Conservation (phyloP, 768 basidiomycete species). For the Nevesoporus exiguus region DNA sequence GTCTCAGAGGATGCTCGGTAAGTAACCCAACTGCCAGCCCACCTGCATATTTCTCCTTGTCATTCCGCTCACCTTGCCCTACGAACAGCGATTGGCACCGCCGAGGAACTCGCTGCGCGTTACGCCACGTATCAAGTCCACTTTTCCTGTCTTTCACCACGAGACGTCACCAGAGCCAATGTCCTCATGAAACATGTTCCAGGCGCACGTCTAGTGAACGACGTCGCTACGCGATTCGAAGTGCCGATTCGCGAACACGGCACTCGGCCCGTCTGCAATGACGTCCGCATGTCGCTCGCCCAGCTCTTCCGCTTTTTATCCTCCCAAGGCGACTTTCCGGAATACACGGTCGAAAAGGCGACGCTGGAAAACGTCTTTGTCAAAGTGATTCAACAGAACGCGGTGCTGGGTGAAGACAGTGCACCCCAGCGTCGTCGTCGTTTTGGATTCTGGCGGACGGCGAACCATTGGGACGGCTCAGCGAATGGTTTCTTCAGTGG, state of each 20-base stretch:
- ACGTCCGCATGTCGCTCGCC: slow-evolving; percentile 44
- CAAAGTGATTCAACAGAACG: slow-evolving; percentile 62
- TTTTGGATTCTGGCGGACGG: not conserved
- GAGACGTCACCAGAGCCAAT: slow-evolving; percentile 56
- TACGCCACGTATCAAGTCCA: slow-evolving; percentile 78
- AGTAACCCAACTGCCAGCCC: not conserved
- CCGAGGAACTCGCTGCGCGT: slow-evolving; percentile 56
- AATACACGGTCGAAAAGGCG: slow-evolving; percentile 70
- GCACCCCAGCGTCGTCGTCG: slow-evolving; percentile 3
- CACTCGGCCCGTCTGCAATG: not conserved
- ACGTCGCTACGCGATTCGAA: slow-evolving; percentile 74
- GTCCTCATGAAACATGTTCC: slow-evolving; percentile 60
- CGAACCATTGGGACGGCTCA: too few relatives aligned
- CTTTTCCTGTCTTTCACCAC: slow-evolving; percentile 62
- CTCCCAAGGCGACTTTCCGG: slow-evolving; percentile 49
- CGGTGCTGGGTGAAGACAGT: slow-evolving; percentile 47
- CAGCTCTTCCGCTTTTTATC: slow-evolving; percentile 57
- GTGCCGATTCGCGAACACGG: slow-evolving; percentile 45
- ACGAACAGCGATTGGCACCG: slow-evolving; percentile 59
- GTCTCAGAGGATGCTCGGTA: slow-evolving; percentile 66
- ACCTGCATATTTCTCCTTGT: not conserved
- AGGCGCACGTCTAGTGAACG: slow-evolving; percentile 62
- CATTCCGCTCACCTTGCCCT: not conserved
- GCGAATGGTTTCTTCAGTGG: too few relatives aligned
- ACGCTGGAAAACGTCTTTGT: slow-evolving; percentile 71